Base-by-base conservation (phyloP, 345 rosid species). In the Orychophragmus violaceus region DNA sequence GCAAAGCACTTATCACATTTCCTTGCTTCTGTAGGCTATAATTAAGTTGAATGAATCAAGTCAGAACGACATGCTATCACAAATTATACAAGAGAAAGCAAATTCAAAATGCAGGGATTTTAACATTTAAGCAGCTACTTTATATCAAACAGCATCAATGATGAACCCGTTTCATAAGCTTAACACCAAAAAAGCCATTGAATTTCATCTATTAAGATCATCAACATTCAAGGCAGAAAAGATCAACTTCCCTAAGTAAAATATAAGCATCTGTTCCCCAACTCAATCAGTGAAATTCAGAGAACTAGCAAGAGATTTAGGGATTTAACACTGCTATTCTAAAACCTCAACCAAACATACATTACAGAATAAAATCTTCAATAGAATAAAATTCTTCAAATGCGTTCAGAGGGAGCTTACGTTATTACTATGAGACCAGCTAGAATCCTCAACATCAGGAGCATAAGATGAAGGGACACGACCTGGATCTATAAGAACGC, bases 1-100 rank as follows among this genome's bases (percentile, higher is more conserved):
- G 73, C 82, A 28, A 86, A 82, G 59, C 98, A 93, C 68, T 83
- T 88, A 64, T 86, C 89, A 70, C 98, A 93, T 56, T 73, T 82
- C 73, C 87, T 84, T 62, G 77, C 68, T 55, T 81, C 81, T 55
- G 68, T 67, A 52, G 66, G 84, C 97, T 92, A 75, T 25, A 5
- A 16, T 45, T 4, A 55, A 8, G 22, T 58, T 3, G 0, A 24
- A 39, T n/a, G n/a, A 19, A 64, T 16, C 66, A 72, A 22, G 19
- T 57, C 44, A 57, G 16, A 51, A 60, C 17, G 57, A 37, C 11
- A 44, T n/a, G 5, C n/a, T n/a, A n/a, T n/a, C n/a, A n/a, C n/a
- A n/a, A n/a, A n/a, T n/a, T n/a, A n/a, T n/a, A n/a, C n/a, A n/a
- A n/a, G n/a, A n/a, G n/a, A n/a, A n/a, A n/a, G n/a, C n/a, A n/a